Evolutionary conservation across 2,329 filamentous ascomycete genomes (phyloP), one percentile per base, ranked within the genome.

Genomic region (Aspergillus amoenus): DNA sequence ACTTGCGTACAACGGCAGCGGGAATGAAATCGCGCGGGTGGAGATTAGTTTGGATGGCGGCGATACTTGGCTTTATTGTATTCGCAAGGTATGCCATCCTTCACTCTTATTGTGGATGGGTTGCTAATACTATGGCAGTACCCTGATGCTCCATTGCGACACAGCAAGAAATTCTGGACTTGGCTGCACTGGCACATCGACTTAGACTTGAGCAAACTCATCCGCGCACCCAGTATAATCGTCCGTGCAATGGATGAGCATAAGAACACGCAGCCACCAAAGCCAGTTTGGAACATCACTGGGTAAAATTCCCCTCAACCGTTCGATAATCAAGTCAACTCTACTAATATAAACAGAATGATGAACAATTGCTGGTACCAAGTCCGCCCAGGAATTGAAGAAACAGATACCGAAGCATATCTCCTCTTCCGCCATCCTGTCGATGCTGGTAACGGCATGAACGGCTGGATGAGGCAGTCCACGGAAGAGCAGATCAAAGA

Each of bases 351-450:
- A 48, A 22, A 7, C 40, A 69, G 77, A 11, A 82, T 82, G 79
- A 82, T 83, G 80, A 83, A 83, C 65, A 83, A 82, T 44, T 77
- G 76, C 58, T 80, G 77, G 76, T 82, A 82, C 59, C 58, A 67
- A 1, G 76, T 83, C 13, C 76, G 74, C 45, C 66, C 75, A 0
- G 73, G 78, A 37, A 73, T 78, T 4, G 55, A 68, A 0, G 66
- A 72, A n/a, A 66, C 69, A 13, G 67, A 70, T 9, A 67, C 71
- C 1, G 63, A 65, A 5, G 61, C 73, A 2, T 65, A 61, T 2
- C 70, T 81, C 4, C 55, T 75, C 6, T 82, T 82, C 63, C 71
- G 71, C 12, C 81, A 82, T 62, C 80, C 80, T 0, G 66, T 67
- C 5, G 78, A 82, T 57, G 74, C 79, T 5, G 78, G 71, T 0